A percentile compares a stretch with the other conserved stretches of the same genome.
phyloP scores from a whole-genome alignment of 2,329 filamentous ascomycete species.

The Aspergillus novofumigatus region DNA sequence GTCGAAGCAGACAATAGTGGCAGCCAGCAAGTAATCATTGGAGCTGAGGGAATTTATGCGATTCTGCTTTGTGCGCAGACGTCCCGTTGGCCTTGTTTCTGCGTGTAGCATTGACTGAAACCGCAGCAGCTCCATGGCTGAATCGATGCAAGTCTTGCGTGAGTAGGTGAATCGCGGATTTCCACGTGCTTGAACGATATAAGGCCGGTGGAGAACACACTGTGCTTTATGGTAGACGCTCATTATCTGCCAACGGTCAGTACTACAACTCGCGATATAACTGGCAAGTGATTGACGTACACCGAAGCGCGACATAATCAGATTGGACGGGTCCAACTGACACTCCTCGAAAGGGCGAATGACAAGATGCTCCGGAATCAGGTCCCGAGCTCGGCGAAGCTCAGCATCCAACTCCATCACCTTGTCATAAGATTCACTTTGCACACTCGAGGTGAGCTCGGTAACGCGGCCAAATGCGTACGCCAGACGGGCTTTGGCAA shows the following conservation, averaged over 20 bases:
- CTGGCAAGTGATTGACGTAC: constrained; percentile 22
- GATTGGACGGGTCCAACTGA: constrained; percentile 62
- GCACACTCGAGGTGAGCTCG: constrained; percentile 40
- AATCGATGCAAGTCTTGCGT: constrained; percentile 77
- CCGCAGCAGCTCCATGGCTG: constrained; percentile 73
- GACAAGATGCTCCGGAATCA: constrained; percentile 74
- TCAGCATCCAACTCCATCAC: constrained; percentile 58
- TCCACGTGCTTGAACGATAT: constrained; percentile 70
- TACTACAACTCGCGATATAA: background rate
- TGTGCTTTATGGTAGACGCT: constrained; percentile 85
- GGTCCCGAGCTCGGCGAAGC: constrained; percentile 54
- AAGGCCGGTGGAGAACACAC: constrained; percentile 84
- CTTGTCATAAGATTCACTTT: constrained; percentile 53
- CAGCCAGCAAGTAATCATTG: constrained; percentile 80
- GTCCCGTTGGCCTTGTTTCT: constrained; percentile 68
- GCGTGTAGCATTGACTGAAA: constrained; percentile 72
- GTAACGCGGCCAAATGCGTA: constrained; percentile 43
- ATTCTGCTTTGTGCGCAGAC: constrained; percentile 70
- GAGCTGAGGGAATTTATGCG: constrained; percentile 75
- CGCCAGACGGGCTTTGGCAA: constrained; percentile 42
- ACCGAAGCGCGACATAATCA: constrained; percentile 77
- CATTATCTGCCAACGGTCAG: constrained; percentile 51
- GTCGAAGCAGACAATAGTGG: constrained; percentile 79
- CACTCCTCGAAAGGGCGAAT: constrained; percentile 70
- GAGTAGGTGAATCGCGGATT: constrained; percentile 82